Evolutionary conservation across 768 basidiomycete genomes (phyloP), one percentile per base, ranked within the genome.

Genomic region (Myochromella boudieri): DNA sequence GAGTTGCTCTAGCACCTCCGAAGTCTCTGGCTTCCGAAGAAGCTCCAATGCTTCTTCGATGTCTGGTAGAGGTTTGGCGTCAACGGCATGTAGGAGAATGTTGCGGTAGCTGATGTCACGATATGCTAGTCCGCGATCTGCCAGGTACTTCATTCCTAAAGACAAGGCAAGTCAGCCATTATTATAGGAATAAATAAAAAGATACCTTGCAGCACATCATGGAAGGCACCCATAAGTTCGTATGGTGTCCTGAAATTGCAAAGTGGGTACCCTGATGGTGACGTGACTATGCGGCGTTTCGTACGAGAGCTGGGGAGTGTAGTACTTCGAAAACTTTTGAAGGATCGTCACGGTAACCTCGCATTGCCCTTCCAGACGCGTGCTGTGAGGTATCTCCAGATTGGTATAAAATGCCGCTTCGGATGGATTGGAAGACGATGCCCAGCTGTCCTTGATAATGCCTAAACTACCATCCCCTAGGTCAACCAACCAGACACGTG

Each of bases 381-480:
- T 21, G 18, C 46, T 31, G 26, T 31, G 18, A 11, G 46, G 38
- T 17, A 48, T 48, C 10, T 8, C 14, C 12, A 41, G 46, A 17
- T 12, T 12, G 24, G 28, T 21, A 14, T 40, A 28, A 24, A 48
- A 28, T 3, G 7, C 22, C n/a, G 38, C 22, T 32, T 48, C 46
- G 7, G 18, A 5, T 7, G 5, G 14, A 7, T 18, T 8, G 17
- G 14, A 6, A 6, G 6, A 18, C 7, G 15, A 3, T 20, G 27
- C 28, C 45, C 45, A 39, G 18, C 45, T 46, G 4, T 46, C 45
- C 45, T 46, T 46, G 10, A 46, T 3, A 10, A 46, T 21, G n/a
- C 26, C 29, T 1, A 17, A n/a, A n/a, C n/a, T n/a, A n/a, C n/a
- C n/a, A 15, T 39, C 22, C 33, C 20, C 18, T 17, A 22, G 3